Base-by-base conservation (phyloP, 1,139 yeast species). In the Pichia sp. region DNA sequence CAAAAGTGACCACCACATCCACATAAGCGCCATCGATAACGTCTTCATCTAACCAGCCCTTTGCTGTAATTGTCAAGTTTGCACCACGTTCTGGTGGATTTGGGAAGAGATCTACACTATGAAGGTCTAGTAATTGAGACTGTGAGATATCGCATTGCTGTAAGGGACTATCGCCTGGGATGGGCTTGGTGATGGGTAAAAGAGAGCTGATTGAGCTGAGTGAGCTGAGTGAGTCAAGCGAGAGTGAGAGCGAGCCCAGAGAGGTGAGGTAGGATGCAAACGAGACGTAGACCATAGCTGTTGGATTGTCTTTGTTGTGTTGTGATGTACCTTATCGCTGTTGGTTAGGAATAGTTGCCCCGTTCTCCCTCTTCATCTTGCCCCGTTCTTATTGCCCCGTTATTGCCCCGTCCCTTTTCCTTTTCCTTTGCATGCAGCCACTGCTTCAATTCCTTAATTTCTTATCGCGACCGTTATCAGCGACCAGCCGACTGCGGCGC, bases 141-240 rank as follows among this genome's bases (percentile, higher is more conserved):
- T 65, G 60, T 24, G 72, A 63, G 23, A 72, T 64, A 51, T 86
- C 95, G 60, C 98, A 91, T 40, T 76, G 69, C 38, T 69, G 64
- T 32, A 91, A 68, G 8, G 97, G 96, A 0, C 96, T 82, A 47
- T 75, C 85, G 7, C 98, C 98, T 1, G 96, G 94, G 22, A 91
- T 77, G 7, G 94, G 93, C 49, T 70, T 74, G 7, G 50, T 47
- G 22, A 49, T 45, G 18, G 50, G 51, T 3, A 49, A 29, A 5
- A 33, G 22, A 4, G 42, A 21, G 2, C 32, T 16, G 4, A 38
- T 18, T 16, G 13, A 38, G 6, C 38, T 33, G 2, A 21, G 21
- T 13, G 32, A 26, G 8, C 38, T 30, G 4, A 35, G 14, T 13
- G 28, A 32, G 28, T 29, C 36, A n/a, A n/a, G n/a, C n/a, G n/a